phyloP scores from a whole-genome alignment of 805 yeast species.

The Lipomyces yamadae region DNA sequence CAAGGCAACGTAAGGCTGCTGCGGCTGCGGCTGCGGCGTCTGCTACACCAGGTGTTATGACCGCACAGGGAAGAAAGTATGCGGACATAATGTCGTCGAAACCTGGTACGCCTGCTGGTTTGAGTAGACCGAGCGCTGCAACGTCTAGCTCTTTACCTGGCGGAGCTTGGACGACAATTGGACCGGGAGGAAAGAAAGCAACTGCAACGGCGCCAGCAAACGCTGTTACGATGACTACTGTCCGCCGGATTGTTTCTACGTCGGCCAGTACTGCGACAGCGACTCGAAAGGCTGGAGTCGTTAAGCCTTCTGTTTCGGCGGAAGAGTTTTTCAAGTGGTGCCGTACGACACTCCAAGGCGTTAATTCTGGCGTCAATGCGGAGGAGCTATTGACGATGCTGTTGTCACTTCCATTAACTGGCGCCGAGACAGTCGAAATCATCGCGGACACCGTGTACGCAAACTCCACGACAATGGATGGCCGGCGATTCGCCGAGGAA shows the following conservation, averaged over 20 bases:
- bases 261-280: constrained; percentile 5
- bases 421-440: constrained; percentile 75
- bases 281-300: constrained; percentile 13
- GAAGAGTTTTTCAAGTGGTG: constrained; percentile 52
- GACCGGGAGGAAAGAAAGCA: constrained; percentile 79
- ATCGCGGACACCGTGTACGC: constrained; percentile 92
- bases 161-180: constrained; percentile 45
- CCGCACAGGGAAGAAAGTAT: constrained; percentile 27
- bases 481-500: constrained; percentile 90
- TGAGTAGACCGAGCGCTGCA: constrained; percentile 24
- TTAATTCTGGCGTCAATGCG: constrained; percentile 70
- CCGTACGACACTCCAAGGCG: constrained; percentile 49
- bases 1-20: constrained; percentile 32
- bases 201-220: constrained; percentile 3
- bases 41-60: constrained; percentile 18
- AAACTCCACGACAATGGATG: constrained; percentile 88
- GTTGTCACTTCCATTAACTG: constrained; percentile 71
- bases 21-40: constrained; percentile 21
- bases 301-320: constrained; percentile 30
- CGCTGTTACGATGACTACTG: constrained; percentile 13
- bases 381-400: constrained; percentile 81
- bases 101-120: neutral
- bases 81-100: constrained; percentile 28
- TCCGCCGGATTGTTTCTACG: constrained; percentile 13
- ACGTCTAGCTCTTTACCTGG: constrained; percentile 8